phyloP scores from a whole-genome alignment of 495 filamentous ascomycete genomes.

The Tuber magnatum region DNA sequence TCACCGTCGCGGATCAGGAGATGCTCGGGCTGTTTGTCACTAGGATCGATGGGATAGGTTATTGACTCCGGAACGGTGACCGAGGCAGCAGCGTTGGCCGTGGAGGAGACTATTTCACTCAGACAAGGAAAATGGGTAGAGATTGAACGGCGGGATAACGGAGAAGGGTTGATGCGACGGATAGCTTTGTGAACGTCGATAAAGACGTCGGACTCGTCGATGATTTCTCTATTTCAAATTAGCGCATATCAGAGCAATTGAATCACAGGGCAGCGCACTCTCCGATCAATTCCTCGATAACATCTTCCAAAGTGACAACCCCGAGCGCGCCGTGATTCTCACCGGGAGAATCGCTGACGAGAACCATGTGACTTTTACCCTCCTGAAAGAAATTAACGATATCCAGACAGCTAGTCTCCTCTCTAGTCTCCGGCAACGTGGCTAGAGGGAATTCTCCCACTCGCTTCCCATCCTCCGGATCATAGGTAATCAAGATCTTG shows the following conservation, averaged over 20 bases:
- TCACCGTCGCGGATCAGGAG: slow-evolving; percentile 22
- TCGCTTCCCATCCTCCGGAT: slow-evolving; percentile 78
- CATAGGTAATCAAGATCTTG: slow-evolving; percentile 97
- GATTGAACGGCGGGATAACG: slow-evolving; percentile 39
- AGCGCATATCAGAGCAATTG: neutral
- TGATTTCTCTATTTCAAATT: slow-evolving; percentile 46
- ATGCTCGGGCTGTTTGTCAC: slow-evolving; percentile 16
- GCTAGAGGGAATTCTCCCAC: slow-evolving; percentile 88
- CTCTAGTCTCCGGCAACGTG: slow-evolving; percentile 86
- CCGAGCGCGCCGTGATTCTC: slow-evolving; percentile 82
- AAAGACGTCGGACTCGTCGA: slow-evolving; percentile 90
- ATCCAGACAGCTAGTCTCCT: slow-evolving; percentile 91
- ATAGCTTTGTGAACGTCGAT: slow-evolving; percentile 97
- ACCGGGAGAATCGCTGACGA: slow-evolving; percentile 84
- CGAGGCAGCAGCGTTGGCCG: slow-evolving; percentile 53
- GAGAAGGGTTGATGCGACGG: slow-evolving; percentile 64
- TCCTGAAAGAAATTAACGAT: slow-evolving; percentile 99
- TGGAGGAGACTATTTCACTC: slow-evolving; percentile 49
- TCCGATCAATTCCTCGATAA: slow-evolving; percentile 96
- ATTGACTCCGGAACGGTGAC: slow-evolving; percentile 24
- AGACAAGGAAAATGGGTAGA: slow-evolving; percentile 37
- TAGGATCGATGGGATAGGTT: slow-evolving; percentile 1
- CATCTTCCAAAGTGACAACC: slow-evolving; percentile 92
- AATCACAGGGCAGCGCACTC: slow-evolving; percentile 57
- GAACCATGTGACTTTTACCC: slow-evolving; percentile 97